phyloP scores from a whole-genome alignment of 805 yeast species.

The Saturnispora halmiae region DNA sequence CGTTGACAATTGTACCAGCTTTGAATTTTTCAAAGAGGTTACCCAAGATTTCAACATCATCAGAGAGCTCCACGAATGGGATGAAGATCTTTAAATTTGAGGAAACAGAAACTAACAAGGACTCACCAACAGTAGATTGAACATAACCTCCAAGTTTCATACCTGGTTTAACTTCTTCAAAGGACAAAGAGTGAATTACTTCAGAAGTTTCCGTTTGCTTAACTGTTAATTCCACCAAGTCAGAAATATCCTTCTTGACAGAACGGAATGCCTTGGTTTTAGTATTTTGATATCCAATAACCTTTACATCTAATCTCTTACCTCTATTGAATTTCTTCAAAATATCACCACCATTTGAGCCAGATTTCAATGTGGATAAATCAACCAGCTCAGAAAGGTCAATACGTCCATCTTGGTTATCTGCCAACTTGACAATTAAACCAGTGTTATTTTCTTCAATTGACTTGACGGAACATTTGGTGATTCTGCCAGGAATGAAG shows the following conservation, averaged over 20 bases:
- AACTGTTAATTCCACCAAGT: constrained; percentile 53
- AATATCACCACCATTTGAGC: constrained; percentile 33
- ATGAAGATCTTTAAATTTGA: constrained; percentile 62
- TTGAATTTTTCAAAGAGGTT: constrained; percentile 54
- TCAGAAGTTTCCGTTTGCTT: constrained; percentile 30
- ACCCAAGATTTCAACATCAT: constrained; percentile 39
- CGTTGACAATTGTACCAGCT: constrained; percentile 60
- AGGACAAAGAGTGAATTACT: constrained; percentile 26
- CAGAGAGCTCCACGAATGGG: constrained; percentile 53
- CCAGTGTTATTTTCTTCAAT: constrained; percentile 53
- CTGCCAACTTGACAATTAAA: constrained; percentile 67
- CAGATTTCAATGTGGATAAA: constrained; percentile 40
- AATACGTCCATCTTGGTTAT: constrained; percentile 68
- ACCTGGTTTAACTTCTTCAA: constrained; percentile 40
- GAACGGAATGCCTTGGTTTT: constrained; percentile 58
- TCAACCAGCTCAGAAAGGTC: constrained; percentile 62
- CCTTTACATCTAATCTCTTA: constrained; percentile 47
- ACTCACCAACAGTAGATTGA: constrained; percentile 49
- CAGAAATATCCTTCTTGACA: constrained; percentile 45
- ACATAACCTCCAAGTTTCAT: constrained; percentile 50
- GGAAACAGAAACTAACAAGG: constrained; percentile 58
- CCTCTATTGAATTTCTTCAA: constrained; percentile 50
- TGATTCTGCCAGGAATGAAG: constrained; percentile 47
- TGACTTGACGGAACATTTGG: constrained; percentile 51
- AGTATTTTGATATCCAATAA: constrained; percentile 71